A percentile compares a stretch with the other conserved stretches of the same genome.
These are phyloP conservation scores for Sporothrix brunneoviolacea DNA, from an alignment of 2,329 filamentous ascomycete species.

Conservation along the genomic window DNA sequence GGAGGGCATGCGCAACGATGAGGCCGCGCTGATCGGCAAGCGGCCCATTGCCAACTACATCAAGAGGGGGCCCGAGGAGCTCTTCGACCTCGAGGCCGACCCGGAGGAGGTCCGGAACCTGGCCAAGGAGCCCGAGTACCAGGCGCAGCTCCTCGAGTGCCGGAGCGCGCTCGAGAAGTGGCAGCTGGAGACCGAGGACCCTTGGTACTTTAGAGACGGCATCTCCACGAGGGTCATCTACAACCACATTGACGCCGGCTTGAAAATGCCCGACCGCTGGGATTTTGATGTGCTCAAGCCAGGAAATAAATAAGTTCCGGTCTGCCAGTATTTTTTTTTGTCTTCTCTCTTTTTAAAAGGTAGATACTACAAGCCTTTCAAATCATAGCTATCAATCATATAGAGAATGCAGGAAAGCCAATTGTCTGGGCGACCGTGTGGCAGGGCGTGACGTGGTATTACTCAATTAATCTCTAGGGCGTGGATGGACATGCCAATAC, in stretches of 20 bases:
- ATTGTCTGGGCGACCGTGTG: too few relatives aligned
- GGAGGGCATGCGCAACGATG: constrained; percentile 10
- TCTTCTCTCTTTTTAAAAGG: too few relatives aligned
- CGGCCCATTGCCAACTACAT: constrained; percentile 37
- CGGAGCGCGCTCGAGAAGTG: constrained; percentile 24
- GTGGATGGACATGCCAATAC: too few relatives aligned
- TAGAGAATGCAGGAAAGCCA: too few relatives aligned
- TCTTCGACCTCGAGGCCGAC: constrained; percentile 40
- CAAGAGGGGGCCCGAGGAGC: constrained; percentile 37
- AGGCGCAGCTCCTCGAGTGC: constrained; percentile 26
- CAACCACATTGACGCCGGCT: constrained; percentile 20
- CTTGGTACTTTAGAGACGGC: constrained; percentile 26
- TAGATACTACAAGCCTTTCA: neutral
- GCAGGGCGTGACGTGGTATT: too few relatives aligned
- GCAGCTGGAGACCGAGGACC: constrained; percentile 24
- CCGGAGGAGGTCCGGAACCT: constrained; percentile 40
- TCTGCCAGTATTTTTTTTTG: too few relatives aligned
- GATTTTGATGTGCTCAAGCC: constrained; percentile 20
- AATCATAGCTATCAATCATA: too few relatives aligned
- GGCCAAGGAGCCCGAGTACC: constrained; percentile 27
- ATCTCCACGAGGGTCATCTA: constrained; percentile 19
- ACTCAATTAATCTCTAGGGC: too few relatives aligned
- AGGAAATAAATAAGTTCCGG: too few relatives aligned
- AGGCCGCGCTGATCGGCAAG: constrained; percentile 29
- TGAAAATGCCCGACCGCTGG: constrained; percentile 25